Percentiles rank a stretch among this genome's conserved stretches.
These are phyloP conservation scores for Astragalus membranaceus DNA, from an alignment of 306 rosid genomes.

Conservation along the genomic window DNA sequence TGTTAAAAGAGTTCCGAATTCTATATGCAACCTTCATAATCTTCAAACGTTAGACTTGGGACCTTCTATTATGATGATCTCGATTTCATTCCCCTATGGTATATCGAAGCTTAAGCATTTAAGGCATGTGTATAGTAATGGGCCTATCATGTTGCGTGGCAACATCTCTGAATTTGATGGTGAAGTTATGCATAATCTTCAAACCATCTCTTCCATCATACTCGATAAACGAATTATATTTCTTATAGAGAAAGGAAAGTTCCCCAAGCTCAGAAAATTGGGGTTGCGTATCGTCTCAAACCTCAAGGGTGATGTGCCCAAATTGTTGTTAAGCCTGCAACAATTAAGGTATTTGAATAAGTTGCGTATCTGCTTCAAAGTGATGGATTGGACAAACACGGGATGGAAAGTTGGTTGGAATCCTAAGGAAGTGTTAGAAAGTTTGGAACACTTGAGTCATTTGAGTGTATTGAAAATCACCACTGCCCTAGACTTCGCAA, in stretches of 20 bases:
- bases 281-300: neutral
- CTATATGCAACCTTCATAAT: slow-evolving; percentile 15
- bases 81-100: neutral
- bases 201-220: neutral
- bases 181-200: slow-evolving; percentile 17
- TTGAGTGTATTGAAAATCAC: neutral
- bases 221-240: neutral
- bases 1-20: slow-evolving; percentile 20
- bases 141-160: neutral
- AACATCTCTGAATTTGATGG: neutral
- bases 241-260: neutral
- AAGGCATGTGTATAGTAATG: neutral
- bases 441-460: neutral
- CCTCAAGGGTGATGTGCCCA: neutral
- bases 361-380: neutral
- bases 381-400: neutral
- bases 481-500: neutral
- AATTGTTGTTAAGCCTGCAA: neutral
- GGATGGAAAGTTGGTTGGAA: neutral
- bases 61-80: accelerated
- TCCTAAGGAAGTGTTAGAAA: neutral
- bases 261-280: neutral
- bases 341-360: neutral
- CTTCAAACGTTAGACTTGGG: slow-evolving; percentile 9
- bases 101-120: slow-evolving; percentile 4